Conservation (phyloP, 2,329 filamentous ascomycete species). For the Tympanopsis confertula region DNA sequence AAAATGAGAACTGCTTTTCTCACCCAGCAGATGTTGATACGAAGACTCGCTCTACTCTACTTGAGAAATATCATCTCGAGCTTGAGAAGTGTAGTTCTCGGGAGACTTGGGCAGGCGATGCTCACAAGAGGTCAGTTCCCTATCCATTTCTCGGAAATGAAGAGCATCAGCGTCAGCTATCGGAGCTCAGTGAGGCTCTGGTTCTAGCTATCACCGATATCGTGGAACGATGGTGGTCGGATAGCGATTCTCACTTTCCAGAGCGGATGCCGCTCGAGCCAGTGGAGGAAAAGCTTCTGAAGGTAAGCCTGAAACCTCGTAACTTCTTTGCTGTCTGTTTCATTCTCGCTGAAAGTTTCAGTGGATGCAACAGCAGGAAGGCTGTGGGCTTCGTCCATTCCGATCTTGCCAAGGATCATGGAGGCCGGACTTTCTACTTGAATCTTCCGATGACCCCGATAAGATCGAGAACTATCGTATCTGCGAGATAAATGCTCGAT, state of each 20-base stretch:
- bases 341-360: too few species aligned
- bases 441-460: not conserved
- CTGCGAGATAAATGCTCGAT: constrained; percentile 10
- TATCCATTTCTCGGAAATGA: not conserved
- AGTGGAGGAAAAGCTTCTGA: constrained; percentile 11
- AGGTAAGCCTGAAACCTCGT: too few species aligned
- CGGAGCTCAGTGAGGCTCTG: constrained; percentile 9
- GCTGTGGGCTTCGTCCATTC: constrained; percentile 6
- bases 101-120: not conserved
- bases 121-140: not conserved
- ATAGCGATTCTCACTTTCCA: constrained; percentile 9
- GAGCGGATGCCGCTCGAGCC: constrained; percentile 13
- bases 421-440: constrained; percentile 9
- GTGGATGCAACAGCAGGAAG: too few species aligned
- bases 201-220: constrained; percentile 13
- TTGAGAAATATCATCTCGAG: not conserved
- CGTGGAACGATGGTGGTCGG: constrained; percentile 14
- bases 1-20: not conserved
- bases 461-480: constrained; percentile 5
- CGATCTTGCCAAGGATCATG: constrained; percentile 7
- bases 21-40: not conserved
- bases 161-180: constrained; percentile 4
- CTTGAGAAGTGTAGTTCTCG: not conserved
- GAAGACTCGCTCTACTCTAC: not conserved
- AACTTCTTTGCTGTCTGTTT: too few species aligned